These are phyloP conservation scores for Yamadazyma diddensiae DNA, from an alignment of 1,139 yeast genomes.

Conservation along the genomic window DNA sequence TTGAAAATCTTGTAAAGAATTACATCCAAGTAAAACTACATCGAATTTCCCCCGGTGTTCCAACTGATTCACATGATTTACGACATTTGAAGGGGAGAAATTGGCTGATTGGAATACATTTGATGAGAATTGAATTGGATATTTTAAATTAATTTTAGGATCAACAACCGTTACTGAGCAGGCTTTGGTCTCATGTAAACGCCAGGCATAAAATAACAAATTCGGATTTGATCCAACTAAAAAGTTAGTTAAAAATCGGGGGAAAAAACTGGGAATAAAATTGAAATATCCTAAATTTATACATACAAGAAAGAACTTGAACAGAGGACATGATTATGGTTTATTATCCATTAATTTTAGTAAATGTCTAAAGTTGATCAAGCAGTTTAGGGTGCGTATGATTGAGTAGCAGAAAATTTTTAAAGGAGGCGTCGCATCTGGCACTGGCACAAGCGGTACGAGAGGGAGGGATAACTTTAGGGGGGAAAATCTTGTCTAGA, in stretches of 20 bases:
- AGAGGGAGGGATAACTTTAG: background rate
- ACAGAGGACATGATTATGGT: constrained; percentile 7
- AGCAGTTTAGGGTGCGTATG: too few species aligned
- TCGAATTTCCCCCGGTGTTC: constrained; percentile 24
- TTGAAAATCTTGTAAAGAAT: constrained; percentile 45
- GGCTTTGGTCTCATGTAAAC: constrained; percentile 37
- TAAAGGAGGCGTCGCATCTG: constrained; percentile 6
- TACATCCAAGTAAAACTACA: constrained; percentile 33
- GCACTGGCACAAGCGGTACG: background rate
- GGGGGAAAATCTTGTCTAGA: background rate
- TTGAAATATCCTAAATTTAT: too few species aligned
- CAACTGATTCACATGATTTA: constrained; percentile 17
- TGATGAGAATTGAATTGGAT: constrained; percentile 19
- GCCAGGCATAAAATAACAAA: constrained; percentile 50
- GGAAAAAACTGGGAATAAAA: too few species aligned
- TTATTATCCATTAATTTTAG: too few species aligned
- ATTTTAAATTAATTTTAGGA: constrained; percentile 13
- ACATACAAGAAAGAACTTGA: constrained; percentile 30
- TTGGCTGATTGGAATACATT: constrained; percentile 17
- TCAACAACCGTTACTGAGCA: constrained; percentile 36
- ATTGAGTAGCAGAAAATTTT: constrained; percentile 2
- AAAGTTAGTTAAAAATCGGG: constrained; percentile 4
- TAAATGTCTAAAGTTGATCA: too few species aligned
- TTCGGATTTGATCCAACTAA: constrained; percentile 50
- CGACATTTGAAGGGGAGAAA: constrained; percentile 23